A percentile compares a stretch with the other conserved stretches of the same genome.
Evolutionary conservation across 202 grass and related monocot genomes (phyloP).

Genomic region (Saccharum hybrid): DNA sequence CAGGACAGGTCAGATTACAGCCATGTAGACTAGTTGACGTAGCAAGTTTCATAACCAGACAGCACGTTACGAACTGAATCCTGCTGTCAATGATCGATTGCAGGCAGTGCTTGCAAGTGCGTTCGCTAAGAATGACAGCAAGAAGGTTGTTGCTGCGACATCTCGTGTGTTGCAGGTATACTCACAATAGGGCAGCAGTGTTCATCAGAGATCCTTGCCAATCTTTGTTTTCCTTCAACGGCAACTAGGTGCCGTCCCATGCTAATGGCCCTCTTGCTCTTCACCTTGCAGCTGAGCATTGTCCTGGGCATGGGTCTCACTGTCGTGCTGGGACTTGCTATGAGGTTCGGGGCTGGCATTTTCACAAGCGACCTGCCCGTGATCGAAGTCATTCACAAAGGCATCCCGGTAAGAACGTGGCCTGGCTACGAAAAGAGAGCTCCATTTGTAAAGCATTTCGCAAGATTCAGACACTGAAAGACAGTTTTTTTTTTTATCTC

Average conservation of each 20-base stretch:
- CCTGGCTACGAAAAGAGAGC: not conserved
- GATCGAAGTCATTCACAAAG: constrained; percentile 73
- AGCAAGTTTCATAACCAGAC: not conserved
- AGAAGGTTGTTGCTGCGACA: constrained; percentile 68
- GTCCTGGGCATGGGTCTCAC: constrained; percentile 78
- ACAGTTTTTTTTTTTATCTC: constrained; percentile 3
- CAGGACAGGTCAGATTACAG: constrained; percentile 73
- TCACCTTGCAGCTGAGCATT: constrained; percentile 85
- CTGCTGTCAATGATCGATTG: constrained; percentile 25
- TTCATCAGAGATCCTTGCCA: not conserved
- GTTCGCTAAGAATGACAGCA: constrained; percentile 73
- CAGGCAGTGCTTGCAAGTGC: constrained; percentile 92
- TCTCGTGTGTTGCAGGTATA: constrained; percentile 90
- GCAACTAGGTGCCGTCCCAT: not conserved
- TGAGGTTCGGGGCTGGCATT: constrained; percentile 82
- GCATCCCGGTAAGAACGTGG: constrained; percentile 60
- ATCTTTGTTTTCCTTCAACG: not conserved
- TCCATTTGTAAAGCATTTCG: not conserved
- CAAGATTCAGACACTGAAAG: constrained; percentile 22
- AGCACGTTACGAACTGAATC: not conserved
- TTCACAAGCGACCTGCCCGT: constrained; percentile 77
- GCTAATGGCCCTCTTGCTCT: not conserved
- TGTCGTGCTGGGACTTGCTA: constrained; percentile 67
- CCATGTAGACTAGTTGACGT: not conserved
- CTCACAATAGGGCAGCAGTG: not conserved